Evolutionary conservation across 768 basidiomycete genomes (phyloP), one percentile per base, ranked within the genome.

Genomic region (Russula lepida): DNA sequence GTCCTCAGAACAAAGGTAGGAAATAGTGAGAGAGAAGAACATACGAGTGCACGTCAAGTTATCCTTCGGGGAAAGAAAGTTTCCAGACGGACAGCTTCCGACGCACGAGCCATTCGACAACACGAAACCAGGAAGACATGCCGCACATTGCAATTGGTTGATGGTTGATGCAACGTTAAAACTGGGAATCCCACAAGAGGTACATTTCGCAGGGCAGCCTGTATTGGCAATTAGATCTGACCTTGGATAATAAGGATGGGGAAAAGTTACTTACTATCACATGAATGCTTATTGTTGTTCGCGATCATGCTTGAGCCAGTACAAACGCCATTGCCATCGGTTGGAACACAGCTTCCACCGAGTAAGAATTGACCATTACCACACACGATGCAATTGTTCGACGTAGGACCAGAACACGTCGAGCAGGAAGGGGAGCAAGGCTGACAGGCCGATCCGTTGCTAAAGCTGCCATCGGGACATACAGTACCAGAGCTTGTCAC

Each of bases 171-270:
- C 81, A 12, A 79, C 77, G 62, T 70, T 85, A 70, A 94, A 94
- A 65, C 79, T 82, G 6, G 87, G 77, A 63, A 91, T 89, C 58
- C 78, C 74, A 74, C 92, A 95, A 2, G 82, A 76, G 9, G 86
- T 88, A 69, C 92, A 95, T 71, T 88, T 88, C 2, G 87, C 76
- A 8, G 91, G 91, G 70, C 93, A 93, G 58, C 81, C 90, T 93
- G 65, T 33, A 63, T 56, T 59, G 44, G 59, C 43, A 39, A 21
- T 62, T 21, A 33, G 62, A 65, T 32, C 56, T 43, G 28, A 62
- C 27, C 51, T 23, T 23, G 48, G 33, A 39, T 0, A n/a, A 17
- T 19, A 53, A 23, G 19, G 58, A 44, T 51, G 3, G 6, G 1
- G 44, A 39, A 58, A 54, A 55, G 41, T 9, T 43, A 78, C 87